Evolutionary conservation across 2,329 filamentous ascomycete species (phyloP), one percentile per base, ranked within the genome.

Genomic region (Colletotrichum tabaci): DNA sequence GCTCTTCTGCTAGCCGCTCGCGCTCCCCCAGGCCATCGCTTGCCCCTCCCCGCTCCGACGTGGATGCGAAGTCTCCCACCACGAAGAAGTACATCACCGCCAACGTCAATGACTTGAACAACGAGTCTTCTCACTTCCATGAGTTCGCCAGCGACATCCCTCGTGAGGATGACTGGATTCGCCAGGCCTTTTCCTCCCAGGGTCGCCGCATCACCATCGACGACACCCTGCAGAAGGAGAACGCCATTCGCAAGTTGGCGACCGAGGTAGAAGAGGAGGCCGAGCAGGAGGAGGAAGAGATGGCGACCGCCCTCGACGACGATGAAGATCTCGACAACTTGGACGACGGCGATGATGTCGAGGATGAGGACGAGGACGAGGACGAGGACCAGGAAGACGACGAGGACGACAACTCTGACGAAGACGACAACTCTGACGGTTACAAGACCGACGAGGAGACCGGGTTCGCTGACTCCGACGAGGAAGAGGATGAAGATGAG

Each of bases 261-360:
- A 92, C 94, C 79, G 96, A 99, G 82, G 96, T 92, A 1, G 96
- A 98, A 79, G 94, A 97, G 77, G 96, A 98, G 82, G 95, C 91
- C 4, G 84, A 92, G 12, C 87, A 93, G 66, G 92, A 94, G 67
- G 91, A 94, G 61, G 90, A 92, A n/a, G 90, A 92, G 9, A 85
- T 88, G 5, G 82, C 83, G 4, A 82, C 81, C 10, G 77, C 79
- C 21, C 80, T 81, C 2, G 83, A 83, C 10, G 83, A 84, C 15
- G 82, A 85, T 8, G 83, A 86, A 0, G 84, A 84, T 0, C 84
- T 85, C 0, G 85, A 87, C 1, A 86, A 87, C 0, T 84, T 86
- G 0, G 84, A 87, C 2, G 84, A 86, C 0, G 84, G 87, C 1
- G 85, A 87, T 2, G 84, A 87, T 5, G 85, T 87, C 12, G 83